These are phyloP conservation scores for Tricholoma furcatifolium DNA, from an alignment of 768 basidiomycete species.

Conservation along the genomic window DNA sequence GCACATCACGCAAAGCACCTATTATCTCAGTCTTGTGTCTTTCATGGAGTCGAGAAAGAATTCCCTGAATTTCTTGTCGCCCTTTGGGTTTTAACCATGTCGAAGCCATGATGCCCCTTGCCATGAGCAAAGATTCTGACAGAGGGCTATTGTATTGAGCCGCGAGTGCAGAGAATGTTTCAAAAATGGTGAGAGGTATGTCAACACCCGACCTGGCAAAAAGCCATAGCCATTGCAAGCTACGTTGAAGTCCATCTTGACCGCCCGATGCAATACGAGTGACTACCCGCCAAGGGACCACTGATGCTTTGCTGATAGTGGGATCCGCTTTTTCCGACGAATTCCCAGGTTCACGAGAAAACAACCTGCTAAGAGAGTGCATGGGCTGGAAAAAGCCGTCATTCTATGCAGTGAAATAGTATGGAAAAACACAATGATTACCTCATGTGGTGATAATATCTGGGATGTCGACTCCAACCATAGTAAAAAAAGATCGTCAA, in stretches of 20 bases:
- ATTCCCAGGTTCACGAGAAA: slow-evolving; percentile 50
- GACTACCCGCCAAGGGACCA: slow-evolving; percentile 59
- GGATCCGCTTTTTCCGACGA: slow-evolving; percentile 29
- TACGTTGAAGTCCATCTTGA: slow-evolving; percentile 40
- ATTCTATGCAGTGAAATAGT: not conserved
- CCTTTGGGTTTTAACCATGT: slow-evolving; percentile 61
- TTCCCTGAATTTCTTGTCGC: slow-evolving; percentile 53
- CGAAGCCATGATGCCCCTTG: slow-evolving; percentile 54
- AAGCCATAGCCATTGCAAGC: slow-evolving; percentile 59
- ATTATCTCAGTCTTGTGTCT: slow-evolving; percentile 41
- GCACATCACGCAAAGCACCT: slow-evolving; percentile 29
- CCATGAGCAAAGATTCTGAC: slow-evolving; percentile 44
- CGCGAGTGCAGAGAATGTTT: slow-evolving; percentile 43
- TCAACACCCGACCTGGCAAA: slow-evolving; percentile 66
- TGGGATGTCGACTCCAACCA: slow-evolving; percentile 52
- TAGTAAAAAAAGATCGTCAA: slow-evolving; percentile 55
- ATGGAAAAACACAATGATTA: slow-evolving; percentile 21
- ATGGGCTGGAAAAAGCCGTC: slow-evolving; percentile 37
- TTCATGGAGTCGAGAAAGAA: slow-evolving; percentile 49
- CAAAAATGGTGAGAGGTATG: slow-evolving; percentile 51
- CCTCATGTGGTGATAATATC: slow-evolving; percentile 35
- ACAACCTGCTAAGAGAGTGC: slow-evolving; percentile 53
- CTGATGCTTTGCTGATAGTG: slow-evolving; percentile 26
- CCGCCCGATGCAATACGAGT: slow-evolving; percentile 40
- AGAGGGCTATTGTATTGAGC: slow-evolving; percentile 38